Conservation (phyloP, 441 rosid genomes). For the Isatis lusitanica region DNA sequence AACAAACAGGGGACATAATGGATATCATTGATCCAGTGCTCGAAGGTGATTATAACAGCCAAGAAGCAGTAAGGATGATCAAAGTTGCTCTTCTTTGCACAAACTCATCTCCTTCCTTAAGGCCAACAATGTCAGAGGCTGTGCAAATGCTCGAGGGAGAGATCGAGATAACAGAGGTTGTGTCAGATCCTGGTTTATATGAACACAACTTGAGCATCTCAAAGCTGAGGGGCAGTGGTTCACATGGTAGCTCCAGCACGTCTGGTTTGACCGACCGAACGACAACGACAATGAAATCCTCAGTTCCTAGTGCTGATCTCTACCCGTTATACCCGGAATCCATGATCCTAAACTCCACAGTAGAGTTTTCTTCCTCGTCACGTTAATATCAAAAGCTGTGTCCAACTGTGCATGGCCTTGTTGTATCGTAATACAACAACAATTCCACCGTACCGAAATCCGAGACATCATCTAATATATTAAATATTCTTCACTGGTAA, state of each 20-base stretch:
- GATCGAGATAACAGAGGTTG: neutral
- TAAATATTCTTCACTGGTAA: too few species aligned
- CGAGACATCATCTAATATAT: too few species aligned
- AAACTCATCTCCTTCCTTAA: too few species aligned
- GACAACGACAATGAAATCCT: neutral
- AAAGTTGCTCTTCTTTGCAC: too few species aligned
- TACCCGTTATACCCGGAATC: constrained; percentile 28
- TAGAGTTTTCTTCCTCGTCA: neutral
- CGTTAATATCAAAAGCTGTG: neutral
- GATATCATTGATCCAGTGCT: too few species aligned
- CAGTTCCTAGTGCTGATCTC: neutral
- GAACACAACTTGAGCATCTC: neutral
- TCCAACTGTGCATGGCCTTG: neutral
- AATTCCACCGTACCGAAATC: too few species aligned
- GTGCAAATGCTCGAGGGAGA: too few species aligned
- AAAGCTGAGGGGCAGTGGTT: neutral
- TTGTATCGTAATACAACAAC: neutral
- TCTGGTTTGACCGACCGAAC: neutral
- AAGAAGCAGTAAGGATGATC: too few species aligned
- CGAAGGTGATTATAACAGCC: too few species aligned
- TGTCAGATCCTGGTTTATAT: constrained; percentile 34
- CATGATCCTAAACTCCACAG: neutral
- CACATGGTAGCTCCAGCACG: neutral
- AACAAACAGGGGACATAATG: too few species aligned
- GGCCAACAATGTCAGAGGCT: too few species aligned